phyloP scores from a whole-genome alignment of 2,329 filamentous ascomycete genomes.

The Lasiodiplodia citricola region DNA sequence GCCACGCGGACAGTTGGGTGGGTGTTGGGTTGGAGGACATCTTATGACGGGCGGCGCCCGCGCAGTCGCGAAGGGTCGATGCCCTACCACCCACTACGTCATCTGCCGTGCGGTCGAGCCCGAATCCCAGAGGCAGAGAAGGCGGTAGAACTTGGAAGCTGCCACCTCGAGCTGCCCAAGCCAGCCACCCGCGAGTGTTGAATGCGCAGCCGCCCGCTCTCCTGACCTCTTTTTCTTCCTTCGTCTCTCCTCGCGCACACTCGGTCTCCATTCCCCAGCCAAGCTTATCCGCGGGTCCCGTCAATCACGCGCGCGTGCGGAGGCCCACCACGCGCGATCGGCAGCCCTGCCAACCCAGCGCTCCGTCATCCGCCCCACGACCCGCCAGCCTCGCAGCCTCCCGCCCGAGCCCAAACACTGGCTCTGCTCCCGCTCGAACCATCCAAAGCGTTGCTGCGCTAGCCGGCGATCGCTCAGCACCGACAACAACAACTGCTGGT shows the following conservation, averaged over 20 bases:
- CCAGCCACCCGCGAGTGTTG: background rate
- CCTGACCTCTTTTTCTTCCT: constrained; percentile 6
- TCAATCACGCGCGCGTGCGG: constrained; percentile 21
- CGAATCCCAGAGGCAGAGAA: constrained; percentile 20
- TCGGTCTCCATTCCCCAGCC: background rate
- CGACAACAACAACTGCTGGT: constrained; percentile 5
- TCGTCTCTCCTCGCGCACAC: constrained; percentile 1
- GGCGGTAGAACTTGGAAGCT: constrained; percentile 27
- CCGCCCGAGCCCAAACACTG: constrained; percentile 13
- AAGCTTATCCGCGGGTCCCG: constrained; percentile 15
- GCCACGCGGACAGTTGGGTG: constrained; percentile 2
- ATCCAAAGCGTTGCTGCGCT: constrained; percentile 9
- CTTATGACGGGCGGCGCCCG: constrained; percentile 13
- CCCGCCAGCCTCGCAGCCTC: background rate
- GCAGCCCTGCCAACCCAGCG: constrained; percentile 6
- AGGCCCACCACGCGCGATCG: constrained; percentile 24
- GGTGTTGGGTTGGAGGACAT: background rate
- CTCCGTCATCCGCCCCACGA: constrained; percentile 15
- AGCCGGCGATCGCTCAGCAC: background rate
- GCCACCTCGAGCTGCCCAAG: constrained; percentile 16
- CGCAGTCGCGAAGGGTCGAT: background rate
- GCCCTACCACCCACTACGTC: constrained; percentile 13
- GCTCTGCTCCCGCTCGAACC: constrained; percentile 13
- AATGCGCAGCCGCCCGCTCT: constrained; percentile 14
- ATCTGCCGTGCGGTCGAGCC: constrained; percentile 18